Evolutionary conservation across 257 asterid genomes (phyloP).

Genomic region (Solanum chiquidenum): DNA sequence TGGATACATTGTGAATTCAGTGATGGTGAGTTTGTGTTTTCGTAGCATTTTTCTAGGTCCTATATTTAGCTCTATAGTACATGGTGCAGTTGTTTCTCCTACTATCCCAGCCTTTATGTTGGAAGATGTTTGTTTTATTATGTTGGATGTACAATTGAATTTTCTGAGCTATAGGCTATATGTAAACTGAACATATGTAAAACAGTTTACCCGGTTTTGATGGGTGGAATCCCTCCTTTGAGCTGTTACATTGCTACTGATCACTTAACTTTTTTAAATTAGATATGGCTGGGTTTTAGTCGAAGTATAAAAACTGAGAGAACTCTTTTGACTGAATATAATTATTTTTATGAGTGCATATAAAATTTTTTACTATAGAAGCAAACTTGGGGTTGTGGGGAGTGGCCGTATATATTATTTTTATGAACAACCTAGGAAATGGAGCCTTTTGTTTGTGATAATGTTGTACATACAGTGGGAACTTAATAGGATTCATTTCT

Average conservation of each 20-base stretch:
- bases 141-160: not conserved
- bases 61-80: not conserved
- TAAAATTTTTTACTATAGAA: not conserved
- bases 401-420: not conserved
- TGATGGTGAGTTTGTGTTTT: conserved; percentile 35
- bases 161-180: not conserved
- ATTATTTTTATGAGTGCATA: not conserved
- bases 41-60: not conserved
- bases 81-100: not conserved
- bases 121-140: not conserved
- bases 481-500: not conserved
- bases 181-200: not conserved
- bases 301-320: not conserved
- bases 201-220: not conserved
- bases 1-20: conserved; percentile 46
- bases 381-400: not conserved
- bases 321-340: not conserved
- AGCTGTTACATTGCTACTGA: not conserved
- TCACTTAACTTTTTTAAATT: not conserved
- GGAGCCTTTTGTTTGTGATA: not conserved
- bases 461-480: not conserved
- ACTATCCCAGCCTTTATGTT: not conserved
- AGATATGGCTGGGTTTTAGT: not conserved
- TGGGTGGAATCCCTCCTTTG: not conserved
- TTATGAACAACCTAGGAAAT: not conserved